Conservation (phyloP, 805 yeast genomes). For the Yamadazyma takamatsuzukensis region DNA sequence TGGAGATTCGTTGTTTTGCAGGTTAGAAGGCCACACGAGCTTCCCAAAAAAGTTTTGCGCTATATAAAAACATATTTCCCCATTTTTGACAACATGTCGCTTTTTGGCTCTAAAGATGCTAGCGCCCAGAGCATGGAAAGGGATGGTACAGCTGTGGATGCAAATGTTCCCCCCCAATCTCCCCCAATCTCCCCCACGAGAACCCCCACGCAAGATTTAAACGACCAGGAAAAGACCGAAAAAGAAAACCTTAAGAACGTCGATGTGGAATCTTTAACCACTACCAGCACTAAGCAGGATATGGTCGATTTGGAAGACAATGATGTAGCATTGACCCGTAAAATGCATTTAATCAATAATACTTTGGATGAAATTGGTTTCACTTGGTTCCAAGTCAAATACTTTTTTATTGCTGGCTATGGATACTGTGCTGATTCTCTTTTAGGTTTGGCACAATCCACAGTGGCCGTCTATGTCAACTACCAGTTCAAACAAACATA, state of each 20-base stretch:
- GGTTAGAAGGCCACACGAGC: too few species aligned
- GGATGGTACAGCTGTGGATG: background rate
- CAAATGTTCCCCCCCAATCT: background rate
- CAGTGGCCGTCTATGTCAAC: constrained; percentile 45
- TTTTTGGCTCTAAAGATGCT: too few species aligned
- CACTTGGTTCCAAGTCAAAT: constrained; percentile 50
- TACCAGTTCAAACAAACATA: constrained; percentile 44
- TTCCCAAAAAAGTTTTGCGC: too few species aligned
- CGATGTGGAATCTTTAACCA: constrained; percentile 5
- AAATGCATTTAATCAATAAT: constrained; percentile 25
- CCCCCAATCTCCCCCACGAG: background rate
- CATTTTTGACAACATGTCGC: background rate
- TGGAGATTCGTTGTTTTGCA: too few species aligned
- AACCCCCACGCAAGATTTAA: background rate
- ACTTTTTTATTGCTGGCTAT: constrained; percentile 51
- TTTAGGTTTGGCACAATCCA: constrained; percentile 44
- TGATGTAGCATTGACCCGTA: constrained; percentile 12
- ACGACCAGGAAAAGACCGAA: background rate
- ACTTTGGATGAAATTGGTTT: constrained; percentile 40
- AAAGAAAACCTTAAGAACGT: background rate
- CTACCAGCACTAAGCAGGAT: constrained; percentile 2
- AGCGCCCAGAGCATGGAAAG: background rate
- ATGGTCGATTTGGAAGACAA: constrained; percentile 7
- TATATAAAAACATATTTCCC: background rate
- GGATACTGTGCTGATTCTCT: constrained; percentile 57